phyloP scores from a whole-genome alignment of 257 asterid species.

The Striga asiatica region DNA sequence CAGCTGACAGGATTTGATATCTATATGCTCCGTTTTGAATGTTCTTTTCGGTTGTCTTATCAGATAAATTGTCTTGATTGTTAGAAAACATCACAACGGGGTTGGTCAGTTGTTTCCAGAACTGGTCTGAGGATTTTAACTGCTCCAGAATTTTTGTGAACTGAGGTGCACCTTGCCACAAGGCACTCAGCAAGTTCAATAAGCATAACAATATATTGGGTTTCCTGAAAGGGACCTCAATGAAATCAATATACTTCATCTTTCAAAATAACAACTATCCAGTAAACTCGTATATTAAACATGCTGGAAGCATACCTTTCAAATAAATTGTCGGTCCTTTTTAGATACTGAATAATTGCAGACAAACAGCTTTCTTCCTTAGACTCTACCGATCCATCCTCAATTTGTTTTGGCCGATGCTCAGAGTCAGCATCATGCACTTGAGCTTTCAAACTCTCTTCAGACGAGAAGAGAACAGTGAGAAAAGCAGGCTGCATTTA shows the following conservation, averaged over 20 bases:
- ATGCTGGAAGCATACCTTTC: constrained; percentile 33
- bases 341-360: constrained; percentile 40
- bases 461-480: constrained; percentile 35
- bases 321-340: constrained; percentile 48
- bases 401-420: constrained; percentile 26
- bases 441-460: constrained; percentile 29
- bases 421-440: constrained; percentile 19
- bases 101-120: constrained; percentile 63
- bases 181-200: constrained; percentile 63
- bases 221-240: constrained; percentile 39
- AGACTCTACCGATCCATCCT: constrained; percentile 24
- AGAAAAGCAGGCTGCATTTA: constrained; percentile 76
- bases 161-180: constrained; percentile 96
- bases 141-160: constrained; percentile 52
- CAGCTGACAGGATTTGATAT: constrained; percentile 42
- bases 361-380: constrained; percentile 33
- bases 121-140: constrained; percentile 45
- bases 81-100: constrained; percentile 30
- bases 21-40: constrained; percentile 34
- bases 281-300: constrained; percentile 5
- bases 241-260: constrained; percentile 1
- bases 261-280: not conserved
- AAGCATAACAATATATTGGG: constrained; percentile 40
- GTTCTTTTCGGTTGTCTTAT: constrained; percentile 30
- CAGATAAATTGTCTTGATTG: constrained; percentile 21